These are phyloP conservation scores for Syzygium syzygioides DNA, from an alignment of 441 rosid species.

Conservation along the genomic window DNA sequence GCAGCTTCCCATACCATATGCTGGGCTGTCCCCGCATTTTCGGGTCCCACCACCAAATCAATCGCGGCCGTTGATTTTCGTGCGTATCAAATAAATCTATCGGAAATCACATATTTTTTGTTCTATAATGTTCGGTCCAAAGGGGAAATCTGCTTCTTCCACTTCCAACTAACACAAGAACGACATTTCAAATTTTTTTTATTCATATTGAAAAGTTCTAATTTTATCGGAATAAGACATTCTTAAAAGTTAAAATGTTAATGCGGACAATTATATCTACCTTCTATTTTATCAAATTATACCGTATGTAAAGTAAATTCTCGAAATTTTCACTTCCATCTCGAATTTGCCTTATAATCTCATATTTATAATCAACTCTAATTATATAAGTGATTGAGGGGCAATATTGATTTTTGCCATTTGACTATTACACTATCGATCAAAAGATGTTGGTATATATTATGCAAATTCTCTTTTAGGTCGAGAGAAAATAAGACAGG, in stretches of 20 bases:
- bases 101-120: neutral
- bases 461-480: too few relatives aligned
- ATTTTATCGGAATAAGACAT: fast-evolving
- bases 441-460: too few relatives aligned
- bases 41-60: neutral
- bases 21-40: too few relatives aligned
- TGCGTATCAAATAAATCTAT: neutral
- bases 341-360: too few relatives aligned
- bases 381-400: neutral
- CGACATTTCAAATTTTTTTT: neutral
- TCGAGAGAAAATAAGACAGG: fast-evolving
- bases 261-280: neutral
- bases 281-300: too few relatives aligned
- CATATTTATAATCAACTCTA: neutral
- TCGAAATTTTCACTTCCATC: neutral
- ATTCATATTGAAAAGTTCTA: neutral
- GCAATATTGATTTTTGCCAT: neutral
- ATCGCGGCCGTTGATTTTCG: neutral
- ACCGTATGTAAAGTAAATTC: neutral
- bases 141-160: neutral
- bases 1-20: neutral
- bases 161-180: too few relatives aligned
- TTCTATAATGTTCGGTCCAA: neutral
- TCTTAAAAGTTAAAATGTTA: neutral
- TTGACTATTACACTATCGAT: fast-evolving